Conservation (phyloP, 768 basidiomycete species). For the Pleurotus ostreatus region DNA sequence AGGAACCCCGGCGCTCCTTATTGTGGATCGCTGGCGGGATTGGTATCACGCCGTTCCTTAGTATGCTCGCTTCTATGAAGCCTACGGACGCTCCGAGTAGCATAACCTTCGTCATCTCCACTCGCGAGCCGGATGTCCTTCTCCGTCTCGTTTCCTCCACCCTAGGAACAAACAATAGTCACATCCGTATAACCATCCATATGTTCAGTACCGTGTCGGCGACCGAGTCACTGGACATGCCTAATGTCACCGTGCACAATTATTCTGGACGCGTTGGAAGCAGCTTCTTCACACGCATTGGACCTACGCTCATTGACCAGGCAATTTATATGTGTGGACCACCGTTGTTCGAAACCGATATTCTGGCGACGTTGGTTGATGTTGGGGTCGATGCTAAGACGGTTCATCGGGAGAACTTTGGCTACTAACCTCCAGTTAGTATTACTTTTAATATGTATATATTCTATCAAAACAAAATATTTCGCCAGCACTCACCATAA, state of each 20-base stretch:
- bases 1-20: constrained; percentile 21
- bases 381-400: constrained; percentile 28
- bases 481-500: too few species aligned
- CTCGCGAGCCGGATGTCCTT: constrained; percentile 50
- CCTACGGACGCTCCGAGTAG: constrained; percentile 21
- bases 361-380: constrained; percentile 27
- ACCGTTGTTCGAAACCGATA: constrained; percentile 35
- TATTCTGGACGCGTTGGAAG: constrained; percentile 21
- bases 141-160: constrained; percentile 36
- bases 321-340: constrained; percentile 51
- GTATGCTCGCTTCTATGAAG: constrained; percentile 34
- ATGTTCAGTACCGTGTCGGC: constrained; percentile 30
- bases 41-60: constrained; percentile 61
- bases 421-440: constrained; percentile 25
- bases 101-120: constrained; percentile 46
- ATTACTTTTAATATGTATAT: neutral
- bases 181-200: constrained; percentile 29
- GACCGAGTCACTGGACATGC: constrained; percentile 1
- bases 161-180: constrained; percentile 11
- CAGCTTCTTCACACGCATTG: constrained; percentile 13
- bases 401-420: constrained; percentile 39
- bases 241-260: constrained; percentile 10
- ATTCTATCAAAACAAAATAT: too few species aligned
- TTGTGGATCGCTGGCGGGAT: constrained; percentile 67
- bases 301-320: constrained; percentile 17